Evolutionary conservation across 1,284 basidiomycete genomes (phyloP), one percentile per base, ranked within the genome.

Genomic region (Bondarzewia mesenterica): DNA sequence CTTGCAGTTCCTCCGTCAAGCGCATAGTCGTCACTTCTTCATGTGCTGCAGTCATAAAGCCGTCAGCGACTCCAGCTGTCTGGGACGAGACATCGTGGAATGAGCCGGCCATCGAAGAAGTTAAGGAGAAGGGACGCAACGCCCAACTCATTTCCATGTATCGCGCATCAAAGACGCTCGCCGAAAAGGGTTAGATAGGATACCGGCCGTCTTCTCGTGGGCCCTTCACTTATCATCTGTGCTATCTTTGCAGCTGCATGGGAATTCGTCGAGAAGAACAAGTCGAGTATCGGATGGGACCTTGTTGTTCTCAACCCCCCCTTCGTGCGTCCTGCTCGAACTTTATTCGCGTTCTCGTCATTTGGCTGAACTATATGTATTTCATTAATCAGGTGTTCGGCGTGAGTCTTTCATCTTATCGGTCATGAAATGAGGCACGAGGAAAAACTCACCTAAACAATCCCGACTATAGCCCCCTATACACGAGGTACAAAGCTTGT

Each of bases 11-110:
- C 20, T 54, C 61, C 18, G 69, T 88, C 49, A 74, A 80, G 60
- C 77, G 87, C 2, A 69, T 91, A 38, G 78, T 91, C 44, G 64
- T 89, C 50, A 85, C 82, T 0, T 71, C 70, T 12, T 78, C 85
- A 0, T 71, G 67, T 39, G 78, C 75, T 0, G 64, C 80, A 3
- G 63, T 84, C 49, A 52, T 75, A 36, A 68, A 49, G 54, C 62
- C 3, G 23, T n/a, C 35, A 16, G 16, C 21, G 10, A 21, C 16
- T 2, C 53, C 50, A 25, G 49, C 49, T 42, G 50, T 26, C 23
- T 71, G 68, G 54, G 67, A 62, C 32, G 76, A 78, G 52, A 52
- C 58, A 1, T 74, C 85, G 60, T 91, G 87, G 87, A 87, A 90
- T 66, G 61, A 76, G 7, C 66, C 71, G 36, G 71, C 75, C 3